Percentiles rank a stretch among this genome's conserved stretches.
Evolutionary conservation across 192 early-diverging fungal species (phyloP).

Genomic region (Blastocladiella britannica): DNA sequence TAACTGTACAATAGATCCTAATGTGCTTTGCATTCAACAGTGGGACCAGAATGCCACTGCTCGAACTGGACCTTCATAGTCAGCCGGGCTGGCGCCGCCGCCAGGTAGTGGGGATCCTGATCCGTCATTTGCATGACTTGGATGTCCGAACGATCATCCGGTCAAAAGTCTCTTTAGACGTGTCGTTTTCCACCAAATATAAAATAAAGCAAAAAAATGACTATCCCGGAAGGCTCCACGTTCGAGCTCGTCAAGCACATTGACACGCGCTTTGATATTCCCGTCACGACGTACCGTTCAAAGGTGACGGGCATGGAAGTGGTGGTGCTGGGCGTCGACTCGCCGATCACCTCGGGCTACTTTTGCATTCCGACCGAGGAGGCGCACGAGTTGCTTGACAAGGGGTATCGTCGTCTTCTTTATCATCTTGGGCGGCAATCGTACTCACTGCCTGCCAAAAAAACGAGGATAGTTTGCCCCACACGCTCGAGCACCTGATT

Average conservation of each 20-base stretch:
- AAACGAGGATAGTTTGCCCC: constrained; percentile 2
- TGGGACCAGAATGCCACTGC: too few relatives aligned
- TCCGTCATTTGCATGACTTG: too few relatives aligned
- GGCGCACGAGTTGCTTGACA: constrained; percentile 5
- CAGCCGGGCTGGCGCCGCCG: too few relatives aligned
- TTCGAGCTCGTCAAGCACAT: constrained; percentile 21
- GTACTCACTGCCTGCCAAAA: background rate
- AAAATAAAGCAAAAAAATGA: too few relatives aligned
- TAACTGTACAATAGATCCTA: too few relatives aligned
- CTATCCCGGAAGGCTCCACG: too few relatives aligned
- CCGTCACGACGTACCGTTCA: constrained; percentile 26
- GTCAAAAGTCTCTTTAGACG: too few relatives aligned
- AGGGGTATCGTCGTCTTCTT: background rate
- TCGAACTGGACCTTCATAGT: too few relatives aligned
- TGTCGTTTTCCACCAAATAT: too few relatives aligned
- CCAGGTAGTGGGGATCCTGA: too few relatives aligned
- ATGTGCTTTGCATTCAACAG: too few relatives aligned
- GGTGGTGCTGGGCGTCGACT: constrained; percentile 26
- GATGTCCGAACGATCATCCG: too few relatives aligned
- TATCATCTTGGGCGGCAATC: background rate
- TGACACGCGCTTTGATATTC: constrained; percentile 20
- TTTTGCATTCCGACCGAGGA: constrained; percentile 35
- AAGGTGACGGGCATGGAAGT: constrained; percentile 28
- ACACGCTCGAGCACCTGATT: constrained; percentile 17
- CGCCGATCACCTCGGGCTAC: constrained; percentile 32